Base-by-base conservation (phyloP, 805 yeast species). In the Yarrowia porcina region DNA sequence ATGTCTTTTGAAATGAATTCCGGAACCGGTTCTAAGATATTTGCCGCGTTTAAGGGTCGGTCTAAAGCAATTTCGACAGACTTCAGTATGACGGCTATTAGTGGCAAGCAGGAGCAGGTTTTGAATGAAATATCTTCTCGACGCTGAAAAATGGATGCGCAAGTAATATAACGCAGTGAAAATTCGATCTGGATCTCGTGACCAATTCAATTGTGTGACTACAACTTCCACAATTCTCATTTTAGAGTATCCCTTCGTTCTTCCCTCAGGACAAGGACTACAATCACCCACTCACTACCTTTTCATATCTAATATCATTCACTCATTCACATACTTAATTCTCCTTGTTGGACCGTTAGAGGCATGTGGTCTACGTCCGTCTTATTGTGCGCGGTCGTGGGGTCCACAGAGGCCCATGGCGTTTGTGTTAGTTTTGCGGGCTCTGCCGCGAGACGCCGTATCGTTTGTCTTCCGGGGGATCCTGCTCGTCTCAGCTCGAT, bases 351-450 rank as follows among this genome's bases (percentile, higher is more conserved):
- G 56, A 49, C 56, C 56, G 39, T 49, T 49, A 33, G 38, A 8
- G 56, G 56, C 39, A 39, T 45, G 52, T 42, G 23, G 36, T 11
- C 3, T 18, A n/a, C 35, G 13, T 5, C 21, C 50, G 50, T 44
- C 50, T 44, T 44, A 44, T 12, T 44, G 33, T 12, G 20, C 21
- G 52, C 52, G 52, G 25, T n/a, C 4, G 49, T 39, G 21, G 50
- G 15, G 23, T 27, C 18, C 52, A 30, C 56, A 20, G 39, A 18
- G 39, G 39, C 56, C n/a, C 52, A 3, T 45, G 52, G 52, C 52
- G 52, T 45, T 28, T 47, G 54, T 49, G 56, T 49, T 49, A 49
- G 56, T 49, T 49, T 49, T 49, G 56, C 56, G 56, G 56, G 20
- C 54, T 20, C 56, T 27, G 54, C 56, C 56, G 56, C 56, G 39